Conservation (phyloP, 2,329 filamentous ascomycete species). For the Colletotrichum limetticola region DNA sequence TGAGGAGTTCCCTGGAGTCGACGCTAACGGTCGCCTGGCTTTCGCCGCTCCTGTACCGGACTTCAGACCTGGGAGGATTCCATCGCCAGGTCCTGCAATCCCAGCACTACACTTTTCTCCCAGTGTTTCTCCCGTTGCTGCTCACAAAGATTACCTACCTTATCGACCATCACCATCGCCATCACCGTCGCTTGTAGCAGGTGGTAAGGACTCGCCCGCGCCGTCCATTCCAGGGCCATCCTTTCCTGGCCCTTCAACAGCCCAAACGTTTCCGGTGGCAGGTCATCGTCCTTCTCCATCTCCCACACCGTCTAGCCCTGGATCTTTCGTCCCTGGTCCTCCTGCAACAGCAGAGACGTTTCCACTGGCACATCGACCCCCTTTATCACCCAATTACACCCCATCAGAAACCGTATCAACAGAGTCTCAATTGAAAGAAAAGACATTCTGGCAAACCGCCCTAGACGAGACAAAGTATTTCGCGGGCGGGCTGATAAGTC, state of each 20-base stretch:
- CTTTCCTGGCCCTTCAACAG: conserved; percentile 1
- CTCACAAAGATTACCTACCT: background rate
- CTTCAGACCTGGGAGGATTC: background rate
- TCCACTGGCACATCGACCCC: background rate
- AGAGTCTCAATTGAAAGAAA: conserved; percentile 24
- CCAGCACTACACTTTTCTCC: background rate
- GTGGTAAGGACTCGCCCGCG: background rate
- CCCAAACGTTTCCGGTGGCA: conserved; percentile 12
- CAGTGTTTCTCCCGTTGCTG: background rate
- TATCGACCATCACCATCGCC: background rate
- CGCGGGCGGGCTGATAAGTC: conserved; percentile 71
- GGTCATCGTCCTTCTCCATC: background rate
- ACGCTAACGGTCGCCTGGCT: conserved; percentile 10
- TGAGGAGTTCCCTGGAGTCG: conserved; percentile 28
- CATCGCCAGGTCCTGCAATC: background rate
- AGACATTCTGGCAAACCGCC: conserved; percentile 56
- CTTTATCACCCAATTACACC: background rate
- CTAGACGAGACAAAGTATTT: conserved; percentile 72
- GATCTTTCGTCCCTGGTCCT: background rate
- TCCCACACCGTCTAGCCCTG: background rate
- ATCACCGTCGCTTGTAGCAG: background rate
- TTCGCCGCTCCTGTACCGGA: background rate
- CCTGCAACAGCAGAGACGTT: conserved; percentile 4
- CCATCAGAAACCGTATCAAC: background rate
- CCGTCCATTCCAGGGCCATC: background rate